Evolutionary conservation across 768 basidiomycete genomes (phyloP).

Genomic region (Naganishia vaughanmartiniae): DNA sequence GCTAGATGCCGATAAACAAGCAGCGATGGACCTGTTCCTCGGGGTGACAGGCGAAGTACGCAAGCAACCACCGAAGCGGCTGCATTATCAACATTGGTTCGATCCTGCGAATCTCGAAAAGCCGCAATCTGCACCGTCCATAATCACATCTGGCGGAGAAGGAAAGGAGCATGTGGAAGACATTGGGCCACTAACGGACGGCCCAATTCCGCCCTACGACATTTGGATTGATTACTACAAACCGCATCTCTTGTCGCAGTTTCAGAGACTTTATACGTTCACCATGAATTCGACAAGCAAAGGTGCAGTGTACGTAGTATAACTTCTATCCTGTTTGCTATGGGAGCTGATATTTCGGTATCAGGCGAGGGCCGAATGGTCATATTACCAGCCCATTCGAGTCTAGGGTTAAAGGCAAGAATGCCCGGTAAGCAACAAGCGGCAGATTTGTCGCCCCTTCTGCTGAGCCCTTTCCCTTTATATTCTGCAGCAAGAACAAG

Average conservation of each 20-base stretch:
- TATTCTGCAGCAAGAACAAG: background rate
- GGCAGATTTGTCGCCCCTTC: background rate
- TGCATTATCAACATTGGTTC: conserved; percentile 84
- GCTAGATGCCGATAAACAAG: conserved; percentile 93
- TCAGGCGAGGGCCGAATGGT: conserved; percentile 40
- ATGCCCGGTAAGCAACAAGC: conserved; percentile 1
- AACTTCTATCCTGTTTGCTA: background rate
- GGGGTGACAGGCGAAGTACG: conserved; percentile 40
- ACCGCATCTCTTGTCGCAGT: conserved; percentile 57
- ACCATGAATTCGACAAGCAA: conserved; percentile 52
- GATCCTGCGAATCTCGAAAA: conserved; percentile 56
- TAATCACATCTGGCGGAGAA: background rate
- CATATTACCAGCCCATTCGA: conserved; percentile 43
- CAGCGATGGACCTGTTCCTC: conserved; percentile 90
- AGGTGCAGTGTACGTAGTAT: conserved; percentile 38
- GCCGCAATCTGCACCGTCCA: conserved; percentile 46
- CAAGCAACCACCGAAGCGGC: conserved; percentile 59
- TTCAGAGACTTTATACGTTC: conserved; percentile 49
- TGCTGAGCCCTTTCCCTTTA: background rate
- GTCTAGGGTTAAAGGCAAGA: conserved; percentile 37
- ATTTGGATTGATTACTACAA: conserved; percentile 63
- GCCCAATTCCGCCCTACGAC: conserved; percentile 54
- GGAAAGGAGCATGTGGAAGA: background rate
- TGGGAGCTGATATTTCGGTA: background rate
- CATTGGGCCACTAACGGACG: background rate